Evolutionary conservation across 139 green algal genomes (phyloP), one percentile per base, ranked within the genome.

Genomic region (Chlorella sp.): DNA sequence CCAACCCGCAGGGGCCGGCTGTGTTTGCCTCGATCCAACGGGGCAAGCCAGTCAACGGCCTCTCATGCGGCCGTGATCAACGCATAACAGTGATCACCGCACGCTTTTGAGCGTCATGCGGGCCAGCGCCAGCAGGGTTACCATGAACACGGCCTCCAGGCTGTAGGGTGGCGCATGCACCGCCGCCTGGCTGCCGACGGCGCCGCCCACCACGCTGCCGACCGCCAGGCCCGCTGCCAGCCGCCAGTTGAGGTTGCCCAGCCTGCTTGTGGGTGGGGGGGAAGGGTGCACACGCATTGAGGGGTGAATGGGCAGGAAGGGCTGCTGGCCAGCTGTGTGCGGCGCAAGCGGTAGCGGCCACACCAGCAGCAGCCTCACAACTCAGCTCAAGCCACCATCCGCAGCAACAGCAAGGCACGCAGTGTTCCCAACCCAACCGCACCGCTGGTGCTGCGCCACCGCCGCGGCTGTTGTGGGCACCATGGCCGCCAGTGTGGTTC

Each of bases 171-270:
- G 93, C 26, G 91, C 80, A 20, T 86, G 39, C 23, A 95, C 38
- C 28, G 92, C 93, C 38, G 83, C 72, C 15, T 78, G 68, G 70
- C 91, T 92, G 56, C 93, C 93, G 1, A 76, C 79, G 13, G 56
- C 86, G 44, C 86, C 87, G 36, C 93, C 93, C 11, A 91, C 23
- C 23, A 84, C 34, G 3, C 91, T 93, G 13, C 93, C 92, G n/a
- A 78, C 82, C 6, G 86, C 89, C 15, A 95, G 72, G 11, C 74
- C 84, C 34, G 87, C 92, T 23, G 90, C 92, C 86, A 95, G 89
- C 56, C 70, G 73, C 93, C 87, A 92, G 81, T 95, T 89, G 9
- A 96, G 89, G 63, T 96, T 96, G 57, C 92, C 93, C 26, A 96
- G 70, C 72, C 72, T 80, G 72, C 44, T 17, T 36, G 12, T 5